Evolutionary conservation across 805 yeast genomes (phyloP).

Genomic region (Ogataea polymorpha): DNA sequence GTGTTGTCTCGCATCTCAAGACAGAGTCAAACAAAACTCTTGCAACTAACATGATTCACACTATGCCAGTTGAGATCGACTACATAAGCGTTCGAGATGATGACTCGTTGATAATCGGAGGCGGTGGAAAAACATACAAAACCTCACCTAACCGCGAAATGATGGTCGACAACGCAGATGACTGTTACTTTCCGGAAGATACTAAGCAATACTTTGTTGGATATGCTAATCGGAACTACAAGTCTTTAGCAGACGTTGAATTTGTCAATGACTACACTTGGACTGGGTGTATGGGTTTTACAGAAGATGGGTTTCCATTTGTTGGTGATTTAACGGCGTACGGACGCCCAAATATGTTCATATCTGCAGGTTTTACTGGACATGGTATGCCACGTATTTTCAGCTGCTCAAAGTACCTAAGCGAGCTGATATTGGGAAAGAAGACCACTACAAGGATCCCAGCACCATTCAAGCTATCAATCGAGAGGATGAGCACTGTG

Average conservation of each 20-base stretch:
- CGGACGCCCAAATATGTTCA: slow-evolving; percentile 32
- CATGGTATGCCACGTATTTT: slow-evolving; percentile 52
- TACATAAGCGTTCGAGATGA: slow-evolving; percentile 37
- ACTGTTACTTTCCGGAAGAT: slow-evolving; percentile 29
- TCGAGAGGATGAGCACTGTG: slow-evolving; percentile 1
- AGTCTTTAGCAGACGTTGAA: slow-evolving; percentile 23
- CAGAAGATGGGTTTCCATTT: slow-evolving; percentile 40
- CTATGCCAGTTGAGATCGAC: slow-evolving; percentile 21
- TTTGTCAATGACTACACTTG: slow-evolving; percentile 35
- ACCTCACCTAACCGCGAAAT: slow-evolving; percentile 12
- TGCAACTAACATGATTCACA: slow-evolving; percentile 19
- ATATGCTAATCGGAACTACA: slow-evolving; percentile 31
- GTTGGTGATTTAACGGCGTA: slow-evolving; percentile 38
- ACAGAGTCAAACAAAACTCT: slow-evolving; percentile 10
- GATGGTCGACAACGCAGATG: slow-evolving; percentile 32
- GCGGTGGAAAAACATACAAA: slow-evolving; percentile 23
- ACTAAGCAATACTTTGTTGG: slow-evolving; percentile 25
- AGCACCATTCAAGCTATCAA: slow-evolving; percentile 1
- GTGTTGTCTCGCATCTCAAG: slow-evolving; percentile 30
- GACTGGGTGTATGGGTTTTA: slow-evolving; percentile 48
- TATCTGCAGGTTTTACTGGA: slow-evolving; percentile 47
- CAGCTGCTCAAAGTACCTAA: slow-evolving; percentile 38
- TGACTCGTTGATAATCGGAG: slow-evolving; percentile 37
- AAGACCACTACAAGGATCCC: background rate
- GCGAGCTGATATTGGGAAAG: slow-evolving; percentile 22